Percentiles rank a stretch among this genome's conserved stretches.
Evolutionary conservation across 2,329 filamentous ascomycete genomes (phyloP).

Genomic region (Aspergillus latus): DNA sequence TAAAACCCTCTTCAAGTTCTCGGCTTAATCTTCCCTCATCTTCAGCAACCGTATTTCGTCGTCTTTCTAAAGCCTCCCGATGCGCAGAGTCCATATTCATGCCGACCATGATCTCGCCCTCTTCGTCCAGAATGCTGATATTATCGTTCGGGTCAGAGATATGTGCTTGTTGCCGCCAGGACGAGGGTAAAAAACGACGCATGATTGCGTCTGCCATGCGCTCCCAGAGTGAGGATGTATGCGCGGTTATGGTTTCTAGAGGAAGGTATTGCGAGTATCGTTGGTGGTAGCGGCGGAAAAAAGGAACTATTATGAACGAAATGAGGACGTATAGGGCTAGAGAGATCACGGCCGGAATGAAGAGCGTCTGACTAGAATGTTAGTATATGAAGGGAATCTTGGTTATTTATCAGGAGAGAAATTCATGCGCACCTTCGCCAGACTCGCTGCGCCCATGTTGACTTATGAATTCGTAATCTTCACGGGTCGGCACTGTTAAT

Average conservation of each 20-base stretch:
- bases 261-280: constrained; percentile 75
- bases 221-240: constrained; percentile 57
- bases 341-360: constrained; percentile 70
- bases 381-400: constrained; percentile 5
- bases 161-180: constrained; percentile 48
- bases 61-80: constrained; percentile 45
- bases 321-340: constrained; percentile 66
- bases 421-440: constrained; percentile 31
- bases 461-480: background rate
- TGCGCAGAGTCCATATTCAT: constrained; percentile 55
- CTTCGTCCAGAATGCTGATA: constrained; percentile 65
- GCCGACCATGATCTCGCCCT: constrained; percentile 54
- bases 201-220: constrained; percentile 43
- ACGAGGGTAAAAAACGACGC: constrained; percentile 45
- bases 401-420: background rate
- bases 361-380: constrained; percentile 57
- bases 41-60: constrained; percentile 44
- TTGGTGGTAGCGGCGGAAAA: constrained; percentile 68
- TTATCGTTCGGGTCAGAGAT: constrained; percentile 51
- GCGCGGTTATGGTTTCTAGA: constrained; percentile 54
- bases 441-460: constrained; percentile 31
- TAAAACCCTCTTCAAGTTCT: constrained; percentile 75
- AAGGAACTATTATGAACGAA: constrained; percentile 64
- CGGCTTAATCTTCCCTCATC: constrained; percentile 64
- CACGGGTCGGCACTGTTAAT: background rate